A percentile compares a stretch with the other conserved stretches of the same genome.
Evolutionary conservation across 2,329 filamentous ascomycete genomes (phyloP).

Genomic region (Cladosporium halotolerans): DNA sequence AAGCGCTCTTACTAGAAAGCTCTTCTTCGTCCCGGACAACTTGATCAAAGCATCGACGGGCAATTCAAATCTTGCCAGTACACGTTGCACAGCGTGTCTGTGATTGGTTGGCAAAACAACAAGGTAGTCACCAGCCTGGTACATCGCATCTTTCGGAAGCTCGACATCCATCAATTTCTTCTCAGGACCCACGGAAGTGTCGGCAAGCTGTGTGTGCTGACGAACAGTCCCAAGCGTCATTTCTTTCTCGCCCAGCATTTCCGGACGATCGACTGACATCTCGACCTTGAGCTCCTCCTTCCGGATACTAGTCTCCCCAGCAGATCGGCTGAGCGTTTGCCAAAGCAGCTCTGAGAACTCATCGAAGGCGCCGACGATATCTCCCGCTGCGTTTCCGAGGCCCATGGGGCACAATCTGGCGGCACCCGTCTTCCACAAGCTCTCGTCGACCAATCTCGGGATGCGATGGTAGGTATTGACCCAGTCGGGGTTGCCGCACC

Average conservation of each 20-base stretch:
- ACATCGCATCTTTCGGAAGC: conserved; percentile 45
- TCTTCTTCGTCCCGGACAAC: conserved; percentile 13
- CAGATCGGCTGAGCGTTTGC: background rate
- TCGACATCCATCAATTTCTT: conserved; percentile 50
- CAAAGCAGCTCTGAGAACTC: conserved; percentile 25
- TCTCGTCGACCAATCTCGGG: conserved; percentile 32
- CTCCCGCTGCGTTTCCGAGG: conserved; percentile 31
- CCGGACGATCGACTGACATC: background rate
- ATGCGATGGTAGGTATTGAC: conserved; percentile 37
- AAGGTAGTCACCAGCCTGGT: conserved; percentile 51
- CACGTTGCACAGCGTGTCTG: conserved; percentile 50
- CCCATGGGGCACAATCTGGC: conserved; percentile 27
- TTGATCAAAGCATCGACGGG: conserved; percentile 54
- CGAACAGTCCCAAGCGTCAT: conserved; percentile 43
- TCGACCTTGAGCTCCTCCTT: background rate
- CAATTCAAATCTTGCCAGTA: conserved; percentile 57
- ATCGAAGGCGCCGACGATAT: conserved; percentile 37
- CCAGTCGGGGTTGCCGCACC: conserved; percentile 39
- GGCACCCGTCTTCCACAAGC: conserved; percentile 30
- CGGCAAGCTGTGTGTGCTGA: conserved; percentile 48
- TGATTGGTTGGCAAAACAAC: conserved; percentile 45
- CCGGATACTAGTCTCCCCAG: background rate
- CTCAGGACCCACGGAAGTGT: conserved; percentile 42
- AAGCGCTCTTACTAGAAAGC: conserved; percentile 1
- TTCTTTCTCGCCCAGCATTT: conserved; percentile 7